A percentile compares a stretch with the other conserved stretches of the same genome.
Conservation (phyloP, 257 asterid species). For the Forsythia viridissima region DNA sequence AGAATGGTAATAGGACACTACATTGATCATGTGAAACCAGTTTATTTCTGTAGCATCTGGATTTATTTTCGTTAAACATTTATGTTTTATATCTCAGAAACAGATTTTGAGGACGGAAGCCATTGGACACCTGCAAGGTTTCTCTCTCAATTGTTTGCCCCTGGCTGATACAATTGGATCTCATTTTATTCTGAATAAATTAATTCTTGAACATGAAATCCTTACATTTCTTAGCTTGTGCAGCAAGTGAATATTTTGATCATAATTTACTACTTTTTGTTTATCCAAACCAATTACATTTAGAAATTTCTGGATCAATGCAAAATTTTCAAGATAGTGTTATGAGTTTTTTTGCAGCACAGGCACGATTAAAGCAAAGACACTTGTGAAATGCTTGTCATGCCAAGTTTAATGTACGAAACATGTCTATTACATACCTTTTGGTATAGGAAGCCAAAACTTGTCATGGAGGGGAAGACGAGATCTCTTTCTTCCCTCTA, state of each 20-base stretch:
- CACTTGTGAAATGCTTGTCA: no score
- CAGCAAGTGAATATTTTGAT: constrained; percentile 4
- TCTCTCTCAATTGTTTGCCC: constrained; percentile 6
- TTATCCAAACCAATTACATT: background rate
- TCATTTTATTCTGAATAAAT: constrained; percentile 37
- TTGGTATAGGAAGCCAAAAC: no score
- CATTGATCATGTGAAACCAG: background rate
- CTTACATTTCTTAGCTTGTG: background rate
- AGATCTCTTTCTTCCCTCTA: no score
- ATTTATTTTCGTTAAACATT: constrained; percentile 3
- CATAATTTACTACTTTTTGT: background rate
- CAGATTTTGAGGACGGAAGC: constrained; percentile 29
- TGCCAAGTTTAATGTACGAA: no score
- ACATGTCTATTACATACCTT: no score
- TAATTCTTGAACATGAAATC: constrained; percentile 17
- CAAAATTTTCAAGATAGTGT: background rate
- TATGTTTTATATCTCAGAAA: background rate
- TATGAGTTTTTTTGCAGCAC: background rate
- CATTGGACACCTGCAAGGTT: constrained; percentile 20
- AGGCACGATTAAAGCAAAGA: no score
- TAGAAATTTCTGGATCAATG: background rate
- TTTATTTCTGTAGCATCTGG: background rate
- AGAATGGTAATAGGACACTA: constrained; percentile 28
- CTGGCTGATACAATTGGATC: constrained; percentile 18
- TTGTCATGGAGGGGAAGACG: no score